These are phyloP conservation scores for Pythium apleroticum DNA, from an alignment of 352 stramenopile genomes.

Conservation along the genomic window DNA sequence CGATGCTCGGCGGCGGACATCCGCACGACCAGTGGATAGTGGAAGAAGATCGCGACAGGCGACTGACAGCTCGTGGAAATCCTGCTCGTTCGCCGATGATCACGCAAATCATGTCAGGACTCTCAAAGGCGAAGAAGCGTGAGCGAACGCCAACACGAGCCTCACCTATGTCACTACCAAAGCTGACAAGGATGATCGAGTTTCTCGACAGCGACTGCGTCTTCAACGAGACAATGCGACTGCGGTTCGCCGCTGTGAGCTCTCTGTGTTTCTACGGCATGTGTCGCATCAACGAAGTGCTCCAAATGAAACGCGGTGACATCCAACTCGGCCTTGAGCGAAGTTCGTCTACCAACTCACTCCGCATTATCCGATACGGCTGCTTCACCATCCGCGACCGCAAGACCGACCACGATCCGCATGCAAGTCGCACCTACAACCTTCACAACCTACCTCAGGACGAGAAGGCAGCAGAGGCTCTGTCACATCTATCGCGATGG, in stretches of 20 bases:
- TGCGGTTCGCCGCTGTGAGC: too few relatives aligned
- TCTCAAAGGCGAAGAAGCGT: constrained; percentile 10
- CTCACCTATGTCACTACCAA: constrained; percentile 3
- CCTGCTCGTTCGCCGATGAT: constrained; percentile 7
- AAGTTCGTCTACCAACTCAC: too few relatives aligned
- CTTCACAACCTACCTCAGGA: constrained; percentile 1
- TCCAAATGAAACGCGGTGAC: neutral
- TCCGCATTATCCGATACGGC: neutral
- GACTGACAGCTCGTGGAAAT: too few relatives aligned
- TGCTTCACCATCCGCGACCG: constrained; percentile 20
- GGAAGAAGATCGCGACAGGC: neutral
- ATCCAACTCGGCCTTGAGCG: constrained; percentile 5
- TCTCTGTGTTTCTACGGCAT: too few relatives aligned
- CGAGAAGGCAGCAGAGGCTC: neutral
- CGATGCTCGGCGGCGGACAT: constrained; percentile 10
- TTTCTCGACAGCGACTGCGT: neutral
- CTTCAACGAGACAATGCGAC: neutral
- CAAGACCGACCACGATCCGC: constrained; percentile 16
- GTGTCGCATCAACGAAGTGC: neutral
- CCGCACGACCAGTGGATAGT: constrained; percentile 10
- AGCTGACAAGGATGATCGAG: constrained; percentile 1
- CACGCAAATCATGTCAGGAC: neutral
- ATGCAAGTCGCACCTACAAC: constrained; percentile 12
- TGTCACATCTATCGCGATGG: constrained; percentile 1
- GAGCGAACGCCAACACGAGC: neutral